A percentile compares a stretch with the other conserved stretches of the same genome.
These are phyloP conservation scores for Sambucus nigra DNA, from an alignment of 129 eudicot genomes.

Conservation along the genomic window DNA sequence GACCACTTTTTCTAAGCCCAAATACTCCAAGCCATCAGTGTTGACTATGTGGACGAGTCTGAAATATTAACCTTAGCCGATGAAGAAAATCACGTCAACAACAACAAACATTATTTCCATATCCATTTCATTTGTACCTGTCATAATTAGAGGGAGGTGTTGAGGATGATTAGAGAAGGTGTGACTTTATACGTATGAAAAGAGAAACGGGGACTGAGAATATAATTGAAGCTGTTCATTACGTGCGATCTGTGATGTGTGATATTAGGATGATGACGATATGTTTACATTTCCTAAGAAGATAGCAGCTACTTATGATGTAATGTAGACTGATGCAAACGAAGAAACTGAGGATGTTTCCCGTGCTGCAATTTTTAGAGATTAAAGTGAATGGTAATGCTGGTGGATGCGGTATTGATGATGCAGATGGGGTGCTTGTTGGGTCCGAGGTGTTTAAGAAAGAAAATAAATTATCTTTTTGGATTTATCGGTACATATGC, in stretches of 20 bases:
- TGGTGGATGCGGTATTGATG: slow-evolving; percentile 44
- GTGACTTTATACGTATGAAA: slow-evolving; percentile 38
- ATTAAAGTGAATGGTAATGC: slow-evolving; percentile 41
- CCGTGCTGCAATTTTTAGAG: slow-evolving; percentile 43
- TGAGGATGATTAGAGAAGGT: slow-evolving; percentile 31
- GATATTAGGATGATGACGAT: slow-evolving; percentile 45
- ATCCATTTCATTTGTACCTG: slow-evolving; percentile 39
- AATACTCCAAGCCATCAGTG: slow-evolving; percentile 29
- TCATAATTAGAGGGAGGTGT: slow-evolving; percentile 32
- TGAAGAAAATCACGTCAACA: slow-evolving; percentile 33
- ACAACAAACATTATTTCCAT: slow-evolving; percentile 32
- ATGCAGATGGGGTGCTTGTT: slow-evolving; percentile 49
- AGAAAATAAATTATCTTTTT: too few species aligned
- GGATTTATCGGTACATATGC: too few species aligned
- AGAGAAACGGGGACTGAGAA: slow-evolving; percentile 45
- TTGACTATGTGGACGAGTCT: slow-evolving; percentile 36
- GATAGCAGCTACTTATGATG: slow-evolving; percentile 34
- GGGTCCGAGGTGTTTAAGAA: slow-evolving; percentile 48
- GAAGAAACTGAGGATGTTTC: slow-evolving; percentile 36
- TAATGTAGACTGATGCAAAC: slow-evolving; percentile 59
- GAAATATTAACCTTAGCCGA: slow-evolving; percentile 39
- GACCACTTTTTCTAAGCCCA: slow-evolving; percentile 44
- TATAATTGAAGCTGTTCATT: slow-evolving; percentile 40
- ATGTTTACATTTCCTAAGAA: slow-evolving; percentile 38
- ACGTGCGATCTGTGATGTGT: slow-evolving; percentile 37